Percentiles rank a stretch among this genome's conserved stretches.
phyloP scores from a whole-genome alignment of 2,329 filamentous ascomycete species.

The Penicillium brevicompactum region DNA sequence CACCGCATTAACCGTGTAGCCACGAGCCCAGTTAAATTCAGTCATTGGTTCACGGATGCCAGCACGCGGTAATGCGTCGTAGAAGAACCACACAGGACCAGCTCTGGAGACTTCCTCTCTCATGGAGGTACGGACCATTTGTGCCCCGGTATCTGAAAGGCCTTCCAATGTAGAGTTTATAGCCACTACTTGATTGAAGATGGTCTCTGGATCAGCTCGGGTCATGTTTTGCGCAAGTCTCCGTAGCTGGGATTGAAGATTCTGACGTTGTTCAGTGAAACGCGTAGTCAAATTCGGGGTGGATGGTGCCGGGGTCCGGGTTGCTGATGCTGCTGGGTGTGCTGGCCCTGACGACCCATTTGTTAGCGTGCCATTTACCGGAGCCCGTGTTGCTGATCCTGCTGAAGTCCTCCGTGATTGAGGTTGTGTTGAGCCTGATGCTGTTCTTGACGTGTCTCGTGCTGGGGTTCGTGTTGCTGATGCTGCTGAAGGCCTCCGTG shows the following conservation, averaged over 20 bases:
- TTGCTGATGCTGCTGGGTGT: not conserved
- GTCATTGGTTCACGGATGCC: not conserved
- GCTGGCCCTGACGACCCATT: no score
- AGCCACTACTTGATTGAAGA: not conserved
- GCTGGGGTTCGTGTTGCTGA: not conserved
- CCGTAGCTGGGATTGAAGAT: not conserved
- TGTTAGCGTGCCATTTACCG: not conserved
- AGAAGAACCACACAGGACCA: not conserved
- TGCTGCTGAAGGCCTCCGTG: not conserved
- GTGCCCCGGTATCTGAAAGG: not conserved
- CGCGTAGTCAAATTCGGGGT: not conserved
- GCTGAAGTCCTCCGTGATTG: no score
- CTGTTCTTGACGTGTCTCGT: not conserved
- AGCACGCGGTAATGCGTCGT: not conserved
- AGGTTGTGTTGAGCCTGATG: no score
- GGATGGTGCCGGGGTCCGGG: not conserved
- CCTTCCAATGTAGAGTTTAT: not conserved
- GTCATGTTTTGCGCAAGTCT: not conserved
- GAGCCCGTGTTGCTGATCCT: not conserved
- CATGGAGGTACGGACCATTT: not conserved
- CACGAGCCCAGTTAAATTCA: not conserved
- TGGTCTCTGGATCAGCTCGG: not conserved
- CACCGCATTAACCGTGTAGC: not conserved
- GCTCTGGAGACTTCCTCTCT: not conserved
- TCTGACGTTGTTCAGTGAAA: not conserved